phyloP scores from a whole-genome alignment of 75 land plant species.

The Cunninghamia lanceolata region DNA sequence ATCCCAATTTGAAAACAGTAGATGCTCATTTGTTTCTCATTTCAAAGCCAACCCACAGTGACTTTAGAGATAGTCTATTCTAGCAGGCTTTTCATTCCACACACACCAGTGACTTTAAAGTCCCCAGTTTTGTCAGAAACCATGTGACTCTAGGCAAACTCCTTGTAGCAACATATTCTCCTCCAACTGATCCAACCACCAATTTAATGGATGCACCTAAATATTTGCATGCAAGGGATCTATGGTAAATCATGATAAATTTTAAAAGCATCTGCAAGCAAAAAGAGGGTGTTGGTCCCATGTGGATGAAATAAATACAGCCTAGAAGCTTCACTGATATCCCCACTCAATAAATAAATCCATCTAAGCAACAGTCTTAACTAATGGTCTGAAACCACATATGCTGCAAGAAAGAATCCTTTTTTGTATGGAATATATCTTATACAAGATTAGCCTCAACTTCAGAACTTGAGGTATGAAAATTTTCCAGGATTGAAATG shows the following conservation, averaged over 20 bases:
- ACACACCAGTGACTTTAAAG: no score
- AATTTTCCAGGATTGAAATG: not conserved
- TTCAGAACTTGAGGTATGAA: not conserved
- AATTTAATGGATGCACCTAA: not conserved
- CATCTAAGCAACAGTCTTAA: not conserved
- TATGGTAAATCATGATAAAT: not conserved
- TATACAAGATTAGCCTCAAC: not conserved
- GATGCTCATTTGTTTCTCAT: no score
- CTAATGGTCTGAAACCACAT: not conserved
- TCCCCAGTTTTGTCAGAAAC: no score
- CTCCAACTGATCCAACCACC: not conserved
- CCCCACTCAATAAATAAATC: not conserved
- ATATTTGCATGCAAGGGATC: not conserved
- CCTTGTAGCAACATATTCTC: no score
- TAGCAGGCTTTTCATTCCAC: no score
- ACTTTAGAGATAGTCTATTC: no score
- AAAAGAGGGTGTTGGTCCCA: not conserved
- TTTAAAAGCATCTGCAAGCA: not conserved
- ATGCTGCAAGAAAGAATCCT: not conserved
- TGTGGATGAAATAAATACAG: not conserved
- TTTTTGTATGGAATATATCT: not conserved
- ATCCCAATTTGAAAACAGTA: no score
- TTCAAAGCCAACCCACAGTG: no score
- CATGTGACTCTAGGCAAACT: no score
- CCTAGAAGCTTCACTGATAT: not conserved